Evolutionary conservation across 192 early-diverging fungal species (phyloP).

Genomic region (Backusella parvicylindrica): DNA sequence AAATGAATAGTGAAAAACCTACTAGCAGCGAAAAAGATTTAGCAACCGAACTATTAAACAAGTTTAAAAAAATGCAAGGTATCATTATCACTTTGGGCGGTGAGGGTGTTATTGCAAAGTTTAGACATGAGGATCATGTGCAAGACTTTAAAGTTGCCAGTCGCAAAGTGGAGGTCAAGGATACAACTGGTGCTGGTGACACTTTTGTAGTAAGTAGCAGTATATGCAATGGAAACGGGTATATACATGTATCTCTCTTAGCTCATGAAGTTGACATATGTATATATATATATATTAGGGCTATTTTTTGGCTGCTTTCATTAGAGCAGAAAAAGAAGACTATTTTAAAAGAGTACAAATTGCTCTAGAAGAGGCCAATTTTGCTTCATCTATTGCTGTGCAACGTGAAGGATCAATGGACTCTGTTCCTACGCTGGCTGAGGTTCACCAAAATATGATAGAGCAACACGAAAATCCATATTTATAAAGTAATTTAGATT

Average conservation of each 20-base stretch:
- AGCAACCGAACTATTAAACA: slow-evolving; percentile 39
- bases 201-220: slow-evolving; percentile 49
- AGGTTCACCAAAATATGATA: slow-evolving; percentile 30
- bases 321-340: slow-evolving; percentile 32
- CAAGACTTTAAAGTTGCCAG: slow-evolving; percentile 39
- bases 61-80: slow-evolving; percentile 46
- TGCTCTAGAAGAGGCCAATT: slow-evolving; percentile 57
- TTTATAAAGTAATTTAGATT: not conserved
- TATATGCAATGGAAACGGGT: not conserved
- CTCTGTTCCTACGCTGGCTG: slow-evolving; percentile 52
- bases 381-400: slow-evolving; percentile 66
- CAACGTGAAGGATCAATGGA: slow-evolving; percentile 63
- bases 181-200: slow-evolving; percentile 65
- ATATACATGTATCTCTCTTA: not conserved
- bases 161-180: slow-evolving; percentile 45
- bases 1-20: slow-evolving; percentile 15
- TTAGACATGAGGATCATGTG: slow-evolving; percentile 32
- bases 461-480: slow-evolving; percentile 1
- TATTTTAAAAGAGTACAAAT: slow-evolving; percentile 32
- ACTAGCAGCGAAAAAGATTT: slow-evolving; percentile 13
- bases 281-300: slow-evolving; percentile 50
- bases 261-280: not conserved
- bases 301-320: slow-evolving; percentile 59
- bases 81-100: slow-evolving; percentile 68
- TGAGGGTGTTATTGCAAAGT: slow-evolving; percentile 56